Percentiles rank a stretch among this genome's conserved stretches.
Conservation (phyloP, 2,329 filamentous ascomycete species). For the Scytalidium lignicola region DNA sequence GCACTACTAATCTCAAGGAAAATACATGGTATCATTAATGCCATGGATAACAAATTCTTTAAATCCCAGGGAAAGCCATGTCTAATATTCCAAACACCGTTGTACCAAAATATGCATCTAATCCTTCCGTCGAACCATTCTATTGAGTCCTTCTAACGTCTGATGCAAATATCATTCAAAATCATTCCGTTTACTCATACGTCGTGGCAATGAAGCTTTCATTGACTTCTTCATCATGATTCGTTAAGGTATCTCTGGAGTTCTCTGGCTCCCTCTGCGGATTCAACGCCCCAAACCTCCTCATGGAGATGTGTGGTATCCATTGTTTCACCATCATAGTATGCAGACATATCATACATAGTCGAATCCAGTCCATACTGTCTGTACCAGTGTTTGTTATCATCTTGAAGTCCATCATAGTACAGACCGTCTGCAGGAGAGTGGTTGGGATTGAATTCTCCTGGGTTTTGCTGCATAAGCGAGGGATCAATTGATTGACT, state of each 20-base stretch:
- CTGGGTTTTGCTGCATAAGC: slow-evolving; percentile 17
- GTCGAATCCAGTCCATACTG: not conserved
- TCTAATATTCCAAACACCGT: not conserved
- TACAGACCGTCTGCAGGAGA: not conserved
- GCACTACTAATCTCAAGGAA: too few relatives aligned
- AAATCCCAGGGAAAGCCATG: not conserved
- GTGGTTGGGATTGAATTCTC: slow-evolving; percentile 28
- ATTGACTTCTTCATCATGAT: not conserved
- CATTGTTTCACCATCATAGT: not conserved
- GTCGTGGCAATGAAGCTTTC: not conserved
- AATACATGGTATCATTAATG: too few relatives aligned
- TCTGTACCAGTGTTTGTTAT: not conserved
- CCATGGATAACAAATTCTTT: not conserved
- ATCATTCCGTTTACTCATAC: not conserved
- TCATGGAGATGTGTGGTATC: not conserved
- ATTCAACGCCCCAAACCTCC: not conserved
- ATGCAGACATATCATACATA: not conserved
- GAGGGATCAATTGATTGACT: not conserved
- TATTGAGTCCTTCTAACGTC: slow-evolving; percentile 1
- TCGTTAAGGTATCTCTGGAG: not conserved
- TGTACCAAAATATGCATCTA: not conserved
- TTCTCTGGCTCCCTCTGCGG: not conserved
- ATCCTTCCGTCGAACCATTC: not conserved
- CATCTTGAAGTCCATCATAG: not conserved
- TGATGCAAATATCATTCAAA: not conserved